Conservation (phyloP, 441 rosid genomes). For the Pelargonium australe region DNA sequence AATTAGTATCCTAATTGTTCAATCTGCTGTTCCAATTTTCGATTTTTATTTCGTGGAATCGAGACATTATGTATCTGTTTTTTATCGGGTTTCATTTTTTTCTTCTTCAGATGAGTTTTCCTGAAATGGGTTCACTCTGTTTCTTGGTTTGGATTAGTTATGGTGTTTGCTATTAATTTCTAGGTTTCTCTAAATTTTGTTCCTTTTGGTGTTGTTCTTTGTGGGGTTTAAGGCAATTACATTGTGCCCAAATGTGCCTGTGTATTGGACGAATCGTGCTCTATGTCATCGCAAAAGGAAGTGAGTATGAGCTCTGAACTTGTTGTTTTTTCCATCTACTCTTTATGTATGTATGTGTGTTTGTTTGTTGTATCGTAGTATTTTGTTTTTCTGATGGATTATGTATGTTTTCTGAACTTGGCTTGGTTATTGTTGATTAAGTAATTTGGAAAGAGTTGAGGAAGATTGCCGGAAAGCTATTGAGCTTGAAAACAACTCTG, state of each 20-base stretch:
- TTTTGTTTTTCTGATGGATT: too few relatives aligned
- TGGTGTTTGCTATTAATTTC: not conserved
- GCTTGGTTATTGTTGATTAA: constrained; percentile 23
- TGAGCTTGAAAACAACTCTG: constrained; percentile 55
- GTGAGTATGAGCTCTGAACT: constrained; percentile 38
- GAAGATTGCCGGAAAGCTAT: constrained; percentile 72
- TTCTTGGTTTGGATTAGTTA: not conserved
- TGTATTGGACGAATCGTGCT: constrained; percentile 93
- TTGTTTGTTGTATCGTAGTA: too few relatives aligned
- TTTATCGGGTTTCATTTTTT: too few relatives aligned
- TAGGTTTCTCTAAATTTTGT: not conserved
- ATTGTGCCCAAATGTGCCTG: constrained; percentile 70
- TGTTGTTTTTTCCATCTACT: not conserved
- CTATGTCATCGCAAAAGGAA: constrained; percentile 76
- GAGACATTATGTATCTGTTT: too few relatives aligned
- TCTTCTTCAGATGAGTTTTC: too few relatives aligned
- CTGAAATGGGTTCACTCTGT: constrained; percentile 3
- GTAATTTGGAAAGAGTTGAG: constrained; percentile 83
- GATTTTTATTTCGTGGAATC: not conserved
- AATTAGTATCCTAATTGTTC: too few relatives aligned
- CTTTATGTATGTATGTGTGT: not conserved
- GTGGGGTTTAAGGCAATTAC: constrained; percentile 56
- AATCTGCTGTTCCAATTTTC: not conserved
- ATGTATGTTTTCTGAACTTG: not conserved
- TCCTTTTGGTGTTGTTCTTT: not conserved